Evolutionary conservation across 495 filamentous ascomycete species (phyloP).

Genomic region (Penicillium roqueforti): DNA sequence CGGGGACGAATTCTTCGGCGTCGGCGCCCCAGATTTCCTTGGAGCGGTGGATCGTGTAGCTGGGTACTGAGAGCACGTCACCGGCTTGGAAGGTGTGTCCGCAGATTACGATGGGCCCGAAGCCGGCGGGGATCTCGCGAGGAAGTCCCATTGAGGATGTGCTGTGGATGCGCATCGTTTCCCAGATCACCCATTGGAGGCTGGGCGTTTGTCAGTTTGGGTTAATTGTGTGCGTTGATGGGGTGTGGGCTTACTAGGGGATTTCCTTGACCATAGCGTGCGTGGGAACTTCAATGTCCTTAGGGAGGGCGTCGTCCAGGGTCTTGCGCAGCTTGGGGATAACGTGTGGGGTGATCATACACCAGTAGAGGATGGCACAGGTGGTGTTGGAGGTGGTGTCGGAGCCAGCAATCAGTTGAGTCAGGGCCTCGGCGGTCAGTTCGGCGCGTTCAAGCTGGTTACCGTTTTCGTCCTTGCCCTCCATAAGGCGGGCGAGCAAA

Average conservation of each 20-base stretch:
- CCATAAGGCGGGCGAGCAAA: conserved; percentile 78
- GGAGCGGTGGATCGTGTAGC: conserved; percentile 84
- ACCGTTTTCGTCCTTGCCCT: conserved; percentile 78
- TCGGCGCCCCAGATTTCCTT: conserved; percentile 75
- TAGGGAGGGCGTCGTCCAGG: conserved; percentile 65
- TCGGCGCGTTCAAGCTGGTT: conserved; percentile 69
- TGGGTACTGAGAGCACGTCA: conserved; percentile 77
- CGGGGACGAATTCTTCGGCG: conserved; percentile 76
- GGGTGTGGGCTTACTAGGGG: conserved; percentile 51
- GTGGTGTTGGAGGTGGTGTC: conserved; percentile 89
- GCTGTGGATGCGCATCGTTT: conserved; percentile 85
- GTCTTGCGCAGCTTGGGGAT: conserved; percentile 65
- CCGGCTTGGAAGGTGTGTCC: conserved; percentile 67
- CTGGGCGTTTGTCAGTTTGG: conserved; percentile 12
- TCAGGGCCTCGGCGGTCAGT: conserved; percentile 82
- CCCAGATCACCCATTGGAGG: conserved; percentile 75
- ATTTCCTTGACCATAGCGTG: conserved; percentile 72
- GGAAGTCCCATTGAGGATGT: conserved; percentile 88
- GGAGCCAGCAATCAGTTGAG: conserved; percentile 84
- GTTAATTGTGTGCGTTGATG: neutral
- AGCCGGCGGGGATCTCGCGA: conserved; percentile 64
- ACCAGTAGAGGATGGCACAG: conserved; percentile 81
- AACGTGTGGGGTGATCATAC: conserved; percentile 64
- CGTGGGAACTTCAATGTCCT: conserved; percentile 57
- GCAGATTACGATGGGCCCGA: conserved; percentile 48